Base-by-base conservation (phyloP, 495 filamentous ascomycete genomes). In the Neurospora africana region DNA sequence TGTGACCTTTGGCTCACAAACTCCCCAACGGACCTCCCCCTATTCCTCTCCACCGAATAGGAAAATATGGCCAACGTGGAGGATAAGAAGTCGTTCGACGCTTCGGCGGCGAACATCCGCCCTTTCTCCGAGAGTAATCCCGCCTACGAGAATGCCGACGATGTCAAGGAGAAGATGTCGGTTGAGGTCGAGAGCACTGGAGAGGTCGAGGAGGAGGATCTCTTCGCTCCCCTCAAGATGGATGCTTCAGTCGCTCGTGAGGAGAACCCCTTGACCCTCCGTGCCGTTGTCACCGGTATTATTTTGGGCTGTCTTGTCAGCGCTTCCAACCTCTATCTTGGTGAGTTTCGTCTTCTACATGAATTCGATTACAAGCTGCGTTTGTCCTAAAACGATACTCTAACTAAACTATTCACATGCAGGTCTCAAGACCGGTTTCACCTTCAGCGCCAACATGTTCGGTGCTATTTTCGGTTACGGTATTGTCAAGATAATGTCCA, bases 401-500 rank as follows among this genome's bases (percentile, higher is more conserved):
- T 82, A 43, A 85, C 70, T 33, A 39, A 69, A 33, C 5, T 19
- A 10, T 19, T 21, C 33, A n/a, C 15, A 17, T 33, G 13, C 72
- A 81, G 79, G 89, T 78, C 81, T 91, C 35, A 90, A 90, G 78
- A 89, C 89, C 47, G 89, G 89, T 35, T 91, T 87, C 80, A 90
- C 86, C 21, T 90, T 91, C 75, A 79, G 82, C 68, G 87, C 88
- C 67, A 85, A 82, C 72, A 82, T 89, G 72, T 88, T 89, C 71
- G 86, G 86, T 23, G 85, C 89, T 69, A 90, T 91, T 69, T 88
- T 90, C 75, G 89, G 89, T 67, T 91, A 89, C 70, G 88, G 85
- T n/a, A 84, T 91, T 70, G 74, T 91, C 72, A 90, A 90, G 71
- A 81, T 85, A 69, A 75, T 85, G 27, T 74, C 74, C 43, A 75